Conservation (phyloP, 176 grass and related monocot genomes). For the Triticum aestivum region DNA sequence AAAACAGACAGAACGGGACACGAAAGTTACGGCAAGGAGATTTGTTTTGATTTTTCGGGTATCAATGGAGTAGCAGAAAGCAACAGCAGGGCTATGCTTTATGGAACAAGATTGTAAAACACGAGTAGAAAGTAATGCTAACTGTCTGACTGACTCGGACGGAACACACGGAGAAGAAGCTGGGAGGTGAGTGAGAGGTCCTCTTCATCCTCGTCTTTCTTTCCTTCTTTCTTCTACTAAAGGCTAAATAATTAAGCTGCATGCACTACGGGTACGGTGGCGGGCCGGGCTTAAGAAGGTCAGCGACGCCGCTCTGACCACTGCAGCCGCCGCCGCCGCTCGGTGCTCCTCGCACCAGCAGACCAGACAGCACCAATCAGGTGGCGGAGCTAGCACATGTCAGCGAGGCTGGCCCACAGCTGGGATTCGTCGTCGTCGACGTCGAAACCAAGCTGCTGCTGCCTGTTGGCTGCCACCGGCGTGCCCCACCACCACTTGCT, state of each 20-base stretch:
- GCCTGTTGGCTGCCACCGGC: slow-evolving; percentile 22
- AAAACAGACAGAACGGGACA: slow-evolving; percentile 6
- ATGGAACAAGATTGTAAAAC: slow-evolving; percentile 1
- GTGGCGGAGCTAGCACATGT: slow-evolving; percentile 44
- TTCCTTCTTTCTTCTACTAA: slow-evolving; percentile 16
- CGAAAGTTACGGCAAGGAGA: slow-evolving; percentile 21
- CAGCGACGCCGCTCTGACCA: slow-evolving; percentile 42
- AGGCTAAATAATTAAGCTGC: neutral
- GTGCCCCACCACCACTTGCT: slow-evolving; percentile 35
- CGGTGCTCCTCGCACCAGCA: slow-evolving; percentile 30
- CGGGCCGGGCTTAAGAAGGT: slow-evolving; percentile 27
- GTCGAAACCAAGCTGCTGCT: slow-evolving; percentile 38
- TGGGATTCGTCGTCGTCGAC: slow-evolving; percentile 33
- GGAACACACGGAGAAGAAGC: slow-evolving; percentile 18
- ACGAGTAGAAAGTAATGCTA: no score
- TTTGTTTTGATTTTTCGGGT: neutral
- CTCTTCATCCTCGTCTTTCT: slow-evolving; percentile 5
- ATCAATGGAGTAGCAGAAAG: neutral
- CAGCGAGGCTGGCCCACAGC: slow-evolving; percentile 67
- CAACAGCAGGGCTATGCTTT: slow-evolving; percentile 22
- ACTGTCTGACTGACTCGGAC: slow-evolving; percentile 5
- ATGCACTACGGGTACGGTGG: slow-evolving; percentile 2
- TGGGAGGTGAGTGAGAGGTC: neutral
- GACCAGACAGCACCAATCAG: slow-evolving; percentile 32
- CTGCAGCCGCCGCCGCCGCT: slow-evolving; percentile 33